These are phyloP conservation scores for Fusarium ramigenum DNA, from an alignment of 2,329 filamentous ascomycete genomes.

Conservation along the genomic window DNA sequence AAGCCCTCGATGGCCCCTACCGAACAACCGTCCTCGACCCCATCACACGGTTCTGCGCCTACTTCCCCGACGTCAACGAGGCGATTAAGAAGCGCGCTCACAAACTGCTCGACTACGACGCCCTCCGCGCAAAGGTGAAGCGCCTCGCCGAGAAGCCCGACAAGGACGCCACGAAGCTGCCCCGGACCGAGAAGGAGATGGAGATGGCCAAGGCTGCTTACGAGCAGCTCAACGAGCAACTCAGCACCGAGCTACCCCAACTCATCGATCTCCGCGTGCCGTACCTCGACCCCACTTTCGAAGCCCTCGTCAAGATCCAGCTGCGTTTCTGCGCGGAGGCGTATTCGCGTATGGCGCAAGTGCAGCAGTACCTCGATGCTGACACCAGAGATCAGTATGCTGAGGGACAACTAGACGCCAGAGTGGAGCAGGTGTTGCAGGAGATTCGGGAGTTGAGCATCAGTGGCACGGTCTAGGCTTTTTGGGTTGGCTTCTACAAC, in stretches of 20 bases:
- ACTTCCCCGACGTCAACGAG: slow-evolving; percentile 99
- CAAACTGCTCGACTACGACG: slow-evolving; percentile 98
- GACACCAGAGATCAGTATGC: slow-evolving; percentile 97
- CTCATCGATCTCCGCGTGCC: slow-evolving; percentile 96
- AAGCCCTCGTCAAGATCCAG: slow-evolving; percentile 98
- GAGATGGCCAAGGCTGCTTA: slow-evolving; percentile 94
- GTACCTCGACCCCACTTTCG: slow-evolving; percentile 95
- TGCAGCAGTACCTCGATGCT: slow-evolving; percentile 96
- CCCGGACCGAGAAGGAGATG: slow-evolving; percentile 93
- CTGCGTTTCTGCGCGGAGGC: slow-evolving; percentile 97
- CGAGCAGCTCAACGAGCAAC: slow-evolving; percentile 96
- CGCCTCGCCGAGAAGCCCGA: slow-evolving; percentile 97
- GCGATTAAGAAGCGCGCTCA: slow-evolving; percentile 99
- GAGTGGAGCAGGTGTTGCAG: slow-evolving; percentile 94
- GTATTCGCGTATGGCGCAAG: slow-evolving; percentile 97
- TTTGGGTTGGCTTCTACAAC: slow-evolving; percentile 1
- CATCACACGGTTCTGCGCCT: slow-evolving; percentile 94
- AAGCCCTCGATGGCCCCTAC: slow-evolving; percentile 96
- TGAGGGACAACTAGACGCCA: slow-evolving; percentile 86
- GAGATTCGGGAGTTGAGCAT: slow-evolving; percentile 98
- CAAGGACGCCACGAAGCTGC: slow-evolving; percentile 97
- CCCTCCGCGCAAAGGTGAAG: slow-evolving; percentile 95
- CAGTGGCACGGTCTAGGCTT: slow-evolving; percentile 69
- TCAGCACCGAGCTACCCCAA: slow-evolving; percentile 91
- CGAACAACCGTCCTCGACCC: slow-evolving; percentile 93